Evolutionary conservation across 75 land plant genomes (phyloP).

Genomic region (Cunninghamia lanceolata): DNA sequence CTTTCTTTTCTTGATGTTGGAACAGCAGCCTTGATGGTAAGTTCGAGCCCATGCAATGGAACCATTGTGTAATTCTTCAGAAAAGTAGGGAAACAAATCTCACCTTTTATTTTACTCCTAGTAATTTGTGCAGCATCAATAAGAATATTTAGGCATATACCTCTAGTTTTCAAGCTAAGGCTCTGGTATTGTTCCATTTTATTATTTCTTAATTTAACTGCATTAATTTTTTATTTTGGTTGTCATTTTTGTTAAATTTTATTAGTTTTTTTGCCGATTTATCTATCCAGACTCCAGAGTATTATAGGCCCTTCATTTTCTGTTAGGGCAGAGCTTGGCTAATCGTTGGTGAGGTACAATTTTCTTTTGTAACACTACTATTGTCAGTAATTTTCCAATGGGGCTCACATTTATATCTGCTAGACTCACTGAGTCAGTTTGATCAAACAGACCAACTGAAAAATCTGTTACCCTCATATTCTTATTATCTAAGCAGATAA

Average conservation of each 20-base stretch:
- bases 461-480: not conserved
- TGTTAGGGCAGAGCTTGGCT: not conserved
- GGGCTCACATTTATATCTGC: not conserved
- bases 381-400: not conserved
- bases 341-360: not conserved
- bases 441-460: not conserved
- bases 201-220: not conserved
- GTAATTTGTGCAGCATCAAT: not conserved
- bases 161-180: not conserved
- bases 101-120: not conserved
- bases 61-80: not conserved
- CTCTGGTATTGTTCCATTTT: not conserved
- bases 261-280: not conserved
- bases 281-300: not conserved
- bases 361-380: not conserved
- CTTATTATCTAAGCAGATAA: not conserved
- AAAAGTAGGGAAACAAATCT: not conserved
- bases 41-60: not conserved
- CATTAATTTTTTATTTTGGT: not conserved
- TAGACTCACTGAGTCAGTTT: not conserved
- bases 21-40: conserved; percentile 89
- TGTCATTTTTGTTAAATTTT: not conserved
- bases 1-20: conserved; percentile 84
- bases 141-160: not conserved
- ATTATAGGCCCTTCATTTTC: not conserved